Base-by-base conservation (phyloP, 805 yeast genomes). In the Suhomyces faveliae region DNA sequence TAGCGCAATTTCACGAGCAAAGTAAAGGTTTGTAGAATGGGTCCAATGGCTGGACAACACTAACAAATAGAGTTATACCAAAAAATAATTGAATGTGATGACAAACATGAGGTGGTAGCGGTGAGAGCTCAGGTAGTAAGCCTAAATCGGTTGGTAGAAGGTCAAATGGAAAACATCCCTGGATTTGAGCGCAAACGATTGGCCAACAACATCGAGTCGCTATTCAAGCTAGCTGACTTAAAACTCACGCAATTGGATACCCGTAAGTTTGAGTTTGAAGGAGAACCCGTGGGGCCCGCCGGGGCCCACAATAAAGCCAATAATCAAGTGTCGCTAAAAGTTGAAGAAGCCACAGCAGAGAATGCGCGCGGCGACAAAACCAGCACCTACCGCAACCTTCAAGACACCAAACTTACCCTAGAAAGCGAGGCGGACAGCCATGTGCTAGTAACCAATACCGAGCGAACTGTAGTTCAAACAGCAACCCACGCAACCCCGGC, bases 261-360 rank as follows among this genome's bases (percentile, higher is more conserved):
- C 9, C 42, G 45, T 11, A 43, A 49, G 40, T 70, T 71, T 46
- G 43, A 45, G 23, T 71, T 70, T 41, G 35, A 17, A 11, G 74
- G 74, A 3, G 59, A 47, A 0, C 76, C 76, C 12, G 40, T 19
- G 13, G 17, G 40, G 25, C 24, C 15, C 40, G 40, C 21, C 10
- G 40, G 10, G 24, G 20, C 37, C 10, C 37, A 20, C 42, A 12
- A 40, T 7, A 21, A 15, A 40, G 23, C 12, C n/a, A 19, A 4
- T n/a, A 6, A 17, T 8, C 13, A 20, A 13, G 5, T 5, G 12
- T 15, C 30, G 30, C 30, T 13, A 27, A 27, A 27, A 27, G 30
- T n/a, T 27, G 30, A 27, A 27, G 21, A 17, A 4, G 33, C 11
- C 20, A 21, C 27, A 21, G 1, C 12, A 3, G 33, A 9, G 11